A percentile compares a stretch with the other conserved stretches of the same genome.
phyloP scores from a whole-genome alignment of 345 rosid species.

The Limnanthes douglasii region DNA sequence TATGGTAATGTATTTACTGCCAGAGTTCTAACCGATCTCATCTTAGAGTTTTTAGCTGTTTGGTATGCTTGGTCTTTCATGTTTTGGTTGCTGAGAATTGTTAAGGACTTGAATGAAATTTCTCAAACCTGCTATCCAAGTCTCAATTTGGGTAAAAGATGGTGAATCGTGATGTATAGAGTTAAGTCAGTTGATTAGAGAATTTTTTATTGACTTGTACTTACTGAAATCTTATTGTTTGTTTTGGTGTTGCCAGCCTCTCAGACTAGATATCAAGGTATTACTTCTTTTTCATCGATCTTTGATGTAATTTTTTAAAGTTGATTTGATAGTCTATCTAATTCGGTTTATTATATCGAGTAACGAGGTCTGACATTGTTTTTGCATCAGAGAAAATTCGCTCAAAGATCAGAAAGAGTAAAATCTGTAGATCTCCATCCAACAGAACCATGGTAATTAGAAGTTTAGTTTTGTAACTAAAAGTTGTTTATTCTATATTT shows the following conservation, averaged over 20 bases:
- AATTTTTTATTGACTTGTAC: no score
- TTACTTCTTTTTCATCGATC: background rate
- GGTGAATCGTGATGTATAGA: no score
- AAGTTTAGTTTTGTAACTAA: background rate
- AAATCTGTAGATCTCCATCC: constrained; percentile 63
- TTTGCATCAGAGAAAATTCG: constrained; percentile 35
- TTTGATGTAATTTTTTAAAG: no score
- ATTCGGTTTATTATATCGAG: no score
- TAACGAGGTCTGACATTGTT: no score
- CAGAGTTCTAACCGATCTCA: no score
- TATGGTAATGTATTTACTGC: background rate
- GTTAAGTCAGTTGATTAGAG: no score
- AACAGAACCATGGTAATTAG: constrained; percentile 53
- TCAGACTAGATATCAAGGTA: constrained; percentile 19
- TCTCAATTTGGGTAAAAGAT: no score
- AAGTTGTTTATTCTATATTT: background rate
- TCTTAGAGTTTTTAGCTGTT: background rate
- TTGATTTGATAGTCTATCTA: no score
- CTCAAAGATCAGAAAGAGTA: constrained; percentile 48
- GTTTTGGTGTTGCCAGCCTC: constrained; percentile 11
- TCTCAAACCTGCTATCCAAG: no score
- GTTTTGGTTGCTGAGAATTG: background rate
- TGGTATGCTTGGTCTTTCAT: background rate
- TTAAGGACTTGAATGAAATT: no score
- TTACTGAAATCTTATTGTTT: constrained; percentile 5